Percentiles rank a stretch among this genome's conserved stretches.
Evolutionary conservation across 106 monocot genomes (phyloP).

Genomic region (Gastrodia elata): DNA sequence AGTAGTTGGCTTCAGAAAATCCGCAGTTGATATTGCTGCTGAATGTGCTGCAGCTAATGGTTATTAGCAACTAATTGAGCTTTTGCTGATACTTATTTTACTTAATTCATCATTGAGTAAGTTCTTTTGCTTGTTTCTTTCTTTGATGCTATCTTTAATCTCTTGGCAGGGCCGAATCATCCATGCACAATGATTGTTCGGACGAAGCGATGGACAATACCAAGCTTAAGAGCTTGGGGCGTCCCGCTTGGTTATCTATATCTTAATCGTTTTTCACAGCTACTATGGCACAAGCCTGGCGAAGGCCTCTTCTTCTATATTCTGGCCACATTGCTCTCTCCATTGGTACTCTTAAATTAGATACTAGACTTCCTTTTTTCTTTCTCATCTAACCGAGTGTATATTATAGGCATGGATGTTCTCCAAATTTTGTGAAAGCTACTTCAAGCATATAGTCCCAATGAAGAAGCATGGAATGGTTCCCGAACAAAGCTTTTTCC

Average conservation of each 20-base stretch:
- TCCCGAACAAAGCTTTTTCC: constrained; percentile 47
- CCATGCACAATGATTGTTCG: constrained; percentile 57
- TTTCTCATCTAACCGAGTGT: neutral
- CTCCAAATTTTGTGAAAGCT: constrained; percentile 47
- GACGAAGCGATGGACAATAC: constrained; percentile 36
- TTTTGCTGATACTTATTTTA: neutral
- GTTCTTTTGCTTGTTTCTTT: too few relatives aligned
- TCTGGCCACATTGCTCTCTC: constrained; percentile 43
- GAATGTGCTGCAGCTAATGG: constrained; percentile 52
- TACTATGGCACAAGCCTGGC: constrained; percentile 55
- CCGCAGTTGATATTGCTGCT: constrained; percentile 41
- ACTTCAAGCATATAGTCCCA: constrained; percentile 36
- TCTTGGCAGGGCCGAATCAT: constrained; percentile 20
- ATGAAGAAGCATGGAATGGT: constrained; percentile 66
- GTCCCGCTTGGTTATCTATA: constrained; percentile 35
- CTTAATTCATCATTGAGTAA: neutral
- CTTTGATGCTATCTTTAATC: neutral
- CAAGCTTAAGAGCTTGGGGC: constrained; percentile 27
- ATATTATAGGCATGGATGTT: constrained; percentile 39
- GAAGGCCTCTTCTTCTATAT: constrained; percentile 39
- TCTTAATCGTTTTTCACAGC: constrained; percentile 49
- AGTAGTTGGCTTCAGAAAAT: constrained; percentile 45
- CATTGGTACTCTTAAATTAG: constrained; percentile 51
- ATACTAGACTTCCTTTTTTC: neutral
- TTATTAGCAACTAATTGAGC: neutral